Evolutionary conservation across 768 basidiomycete species (phyloP).

Genomic region (Kwoniella bestiolae): DNA sequence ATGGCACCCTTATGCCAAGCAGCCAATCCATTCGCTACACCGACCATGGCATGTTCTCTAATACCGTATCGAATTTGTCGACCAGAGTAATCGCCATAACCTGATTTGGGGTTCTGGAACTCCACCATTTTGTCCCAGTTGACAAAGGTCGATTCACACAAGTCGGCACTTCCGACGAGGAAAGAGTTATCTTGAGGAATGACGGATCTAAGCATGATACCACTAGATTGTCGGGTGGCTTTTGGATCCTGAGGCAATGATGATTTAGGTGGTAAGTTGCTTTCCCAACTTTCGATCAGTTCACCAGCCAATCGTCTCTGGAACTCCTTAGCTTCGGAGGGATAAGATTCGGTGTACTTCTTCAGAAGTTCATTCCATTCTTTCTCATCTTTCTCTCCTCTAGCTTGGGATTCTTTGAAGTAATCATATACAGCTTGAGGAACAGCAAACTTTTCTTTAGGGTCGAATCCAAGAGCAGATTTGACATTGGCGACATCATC

Average conservation of each 20-base stretch:
- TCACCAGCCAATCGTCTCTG: slow-evolving; percentile 38
- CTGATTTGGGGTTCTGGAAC: slow-evolving; percentile 54
- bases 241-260: slow-evolving; percentile 36
- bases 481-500: slow-evolving; percentile 55
- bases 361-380: slow-evolving; percentile 46
- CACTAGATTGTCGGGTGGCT: slow-evolving; percentile 47
- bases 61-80: slow-evolving; percentile 56
- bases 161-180: slow-evolving; percentile 47
- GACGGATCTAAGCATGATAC: slow-evolving; percentile 44
- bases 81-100: slow-evolving; percentile 52
- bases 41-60: slow-evolving; percentile 55
- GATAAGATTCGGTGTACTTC: slow-evolving; percentile 39
- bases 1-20: slow-evolving; percentile 56
- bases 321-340: slow-evolving; percentile 37
- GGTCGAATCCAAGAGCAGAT: slow-evolving; percentile 49
- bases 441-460: slow-evolving; percentile 48
- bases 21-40: slow-evolving; percentile 50
- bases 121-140: slow-evolving; percentile 47
- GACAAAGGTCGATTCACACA: slow-evolving; percentile 54
- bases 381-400: slow-evolving; percentile 41
- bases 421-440: slow-evolving; percentile 51
- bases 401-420: slow-evolving; percentile 42
- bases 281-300: slow-evolving; percentile 44
- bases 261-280: slow-evolving; percentile 38
- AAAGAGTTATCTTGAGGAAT: slow-evolving; percentile 44